phyloP scores from a whole-genome alignment of 768 basidiomycete genomes.

The Agrocybe pediades region DNA sequence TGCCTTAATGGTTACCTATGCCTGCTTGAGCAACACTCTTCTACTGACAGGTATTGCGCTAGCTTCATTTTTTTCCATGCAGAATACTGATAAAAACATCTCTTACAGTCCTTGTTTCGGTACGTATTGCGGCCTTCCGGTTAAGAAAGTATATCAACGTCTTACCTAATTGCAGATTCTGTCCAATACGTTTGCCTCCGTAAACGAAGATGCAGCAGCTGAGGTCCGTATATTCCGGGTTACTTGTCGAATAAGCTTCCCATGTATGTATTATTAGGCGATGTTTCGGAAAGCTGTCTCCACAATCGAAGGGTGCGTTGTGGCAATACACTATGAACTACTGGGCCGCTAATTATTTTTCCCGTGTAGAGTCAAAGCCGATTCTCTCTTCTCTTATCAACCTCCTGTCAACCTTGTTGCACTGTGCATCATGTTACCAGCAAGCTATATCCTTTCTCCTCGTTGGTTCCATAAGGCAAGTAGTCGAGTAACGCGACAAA shows the following conservation, averaged over 20 bases:
- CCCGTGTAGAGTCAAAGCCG: slow-evolving; percentile 84
- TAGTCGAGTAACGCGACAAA: slow-evolving; percentile 4
- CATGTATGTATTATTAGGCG: slow-evolving; percentile 49
- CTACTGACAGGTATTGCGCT: slow-evolving; percentile 72
- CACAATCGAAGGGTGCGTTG: slow-evolving; percentile 83
- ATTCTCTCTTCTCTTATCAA: slow-evolving; percentile 92
- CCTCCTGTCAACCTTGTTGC: slow-evolving; percentile 92
- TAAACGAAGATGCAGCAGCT: slow-evolving; percentile 90
- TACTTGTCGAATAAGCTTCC: not conserved
- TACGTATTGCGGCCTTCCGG: slow-evolving; percentile 33
- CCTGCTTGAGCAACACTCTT: slow-evolving; percentile 89
- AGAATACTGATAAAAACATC: slow-evolving; percentile 5
- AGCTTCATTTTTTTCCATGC: not conserved
- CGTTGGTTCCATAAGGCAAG: slow-evolving; percentile 98
- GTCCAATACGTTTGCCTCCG: slow-evolving; percentile 92
- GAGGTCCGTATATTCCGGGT: slow-evolving; percentile 59
- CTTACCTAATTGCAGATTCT: slow-evolving; percentile 60
- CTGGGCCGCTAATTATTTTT: too few relatives aligned
- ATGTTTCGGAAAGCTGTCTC: slow-evolving; percentile 95
- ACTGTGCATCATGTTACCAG: slow-evolving; percentile 82
- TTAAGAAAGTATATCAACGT: not conserved
- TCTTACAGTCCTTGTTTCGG: slow-evolving; percentile 74
- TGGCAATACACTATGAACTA: not conserved
- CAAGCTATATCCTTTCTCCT: slow-evolving; percentile 84
- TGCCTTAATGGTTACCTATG: slow-evolving; percentile 87